These are phyloP conservation scores for Beauveria rudraprayagi DNA, from an alignment of 2,329 filamentous ascomycete genomes.

Conservation along the genomic window DNA sequence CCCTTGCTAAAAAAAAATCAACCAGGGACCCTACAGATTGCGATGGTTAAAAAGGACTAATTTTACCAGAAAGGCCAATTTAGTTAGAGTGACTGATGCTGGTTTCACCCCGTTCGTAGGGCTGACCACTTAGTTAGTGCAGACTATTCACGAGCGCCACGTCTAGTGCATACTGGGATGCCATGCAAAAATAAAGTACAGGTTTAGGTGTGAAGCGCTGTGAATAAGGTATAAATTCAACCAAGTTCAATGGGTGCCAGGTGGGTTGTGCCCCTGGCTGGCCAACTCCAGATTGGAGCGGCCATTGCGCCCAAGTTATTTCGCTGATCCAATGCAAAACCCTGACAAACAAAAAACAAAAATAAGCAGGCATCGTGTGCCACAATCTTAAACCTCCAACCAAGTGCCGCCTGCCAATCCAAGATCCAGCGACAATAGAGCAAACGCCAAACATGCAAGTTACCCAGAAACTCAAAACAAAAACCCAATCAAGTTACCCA, in stretches of 20 bases:
- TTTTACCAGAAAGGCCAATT: neutral
- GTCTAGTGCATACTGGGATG: neutral
- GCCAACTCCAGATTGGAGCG: slow-evolving; percentile 2
- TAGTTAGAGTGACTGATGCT: neutral
- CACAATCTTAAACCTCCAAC: slow-evolving; percentile 1
- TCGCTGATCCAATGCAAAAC: slow-evolving; percentile 6
- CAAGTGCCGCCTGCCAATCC: neutral
- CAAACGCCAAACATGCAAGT: slow-evolving; percentile 25
- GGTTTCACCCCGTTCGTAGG: neutral
- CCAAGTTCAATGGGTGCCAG: slow-evolving; percentile 6
- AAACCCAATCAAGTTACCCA: slow-evolving; percentile 8
- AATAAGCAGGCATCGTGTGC: neutral
- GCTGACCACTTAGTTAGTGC: neutral
- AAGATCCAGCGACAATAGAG: slow-evolving; percentile 8
- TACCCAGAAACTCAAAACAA: slow-evolving; percentile 16
- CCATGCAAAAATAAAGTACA: neutral
- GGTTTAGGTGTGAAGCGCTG: neutral
- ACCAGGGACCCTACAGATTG: too few species aligned
- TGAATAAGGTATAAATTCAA: neutral
- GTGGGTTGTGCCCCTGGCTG: slow-evolving; percentile 12
- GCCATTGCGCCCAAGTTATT: slow-evolving; percentile 6
- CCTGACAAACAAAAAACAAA: neutral
- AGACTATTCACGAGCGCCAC: too few species aligned
- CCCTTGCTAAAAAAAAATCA: too few species aligned
- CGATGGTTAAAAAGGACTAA: neutral